Percentiles rank a stretch among this genome's conserved stretches.
Conservation (phyloP, 805 yeast genomes). For the Zygosaccharomyces lentus region DNA sequence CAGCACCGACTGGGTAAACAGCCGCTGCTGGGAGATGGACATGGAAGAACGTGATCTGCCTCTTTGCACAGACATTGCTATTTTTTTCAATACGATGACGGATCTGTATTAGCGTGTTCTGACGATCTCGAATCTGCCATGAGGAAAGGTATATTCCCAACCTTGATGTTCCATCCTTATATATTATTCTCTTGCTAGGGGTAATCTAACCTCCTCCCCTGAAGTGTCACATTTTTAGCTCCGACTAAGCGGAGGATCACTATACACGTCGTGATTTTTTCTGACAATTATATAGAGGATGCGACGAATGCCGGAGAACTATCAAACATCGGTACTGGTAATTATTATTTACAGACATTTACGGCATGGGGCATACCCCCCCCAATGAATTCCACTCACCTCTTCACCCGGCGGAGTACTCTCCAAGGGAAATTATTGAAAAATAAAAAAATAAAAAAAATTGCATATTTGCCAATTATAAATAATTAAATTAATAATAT, state of each 20-base stretch:
- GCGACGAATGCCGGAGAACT: too few species aligned
- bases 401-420: too few species aligned
- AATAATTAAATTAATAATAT: neutral
- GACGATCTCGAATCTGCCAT: neutral
- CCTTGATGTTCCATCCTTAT: neutral
- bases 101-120: neutral
- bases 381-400: too few species aligned
- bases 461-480: neutral
- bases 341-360: too few species aligned
- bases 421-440: too few species aligned
- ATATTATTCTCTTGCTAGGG: slow-evolving; percentile 1
- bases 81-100: neutral
- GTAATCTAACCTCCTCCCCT: slow-evolving; percentile 4
- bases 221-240: slow-evolving; percentile 52
- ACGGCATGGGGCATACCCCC: too few species aligned
- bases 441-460: neutral
- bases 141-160: neutral
- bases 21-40: slow-evolving; percentile 26
- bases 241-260: slow-evolving; percentile 82
- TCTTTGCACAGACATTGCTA: slow-evolving; percentile 7
- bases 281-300: slow-evolving; percentile 56
- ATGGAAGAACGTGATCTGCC: slow-evolving; percentile 23
- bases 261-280: slow-evolving; percentile 72
- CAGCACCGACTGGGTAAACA: slow-evolving; percentile 21
- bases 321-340: too few species aligned